phyloP scores from a whole-genome alignment of 306 rosid genomes.

The Lathyrus sativus region DNA sequence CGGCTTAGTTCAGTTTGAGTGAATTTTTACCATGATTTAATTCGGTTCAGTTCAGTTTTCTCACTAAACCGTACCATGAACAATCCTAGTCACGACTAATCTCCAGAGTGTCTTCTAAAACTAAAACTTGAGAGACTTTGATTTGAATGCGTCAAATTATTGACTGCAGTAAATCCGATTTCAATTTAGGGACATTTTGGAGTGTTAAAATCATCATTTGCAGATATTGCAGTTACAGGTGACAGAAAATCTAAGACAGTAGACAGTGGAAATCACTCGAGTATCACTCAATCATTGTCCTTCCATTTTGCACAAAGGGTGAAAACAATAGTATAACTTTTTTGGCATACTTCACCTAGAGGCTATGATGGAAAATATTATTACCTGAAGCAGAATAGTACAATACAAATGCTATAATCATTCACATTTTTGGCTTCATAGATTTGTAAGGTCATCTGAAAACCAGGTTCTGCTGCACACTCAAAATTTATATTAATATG shows the following conservation, averaged over 20 bases:
- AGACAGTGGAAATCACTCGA: neutral
- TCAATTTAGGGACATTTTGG: constrained; percentile 18
- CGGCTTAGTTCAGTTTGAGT: too few species aligned
- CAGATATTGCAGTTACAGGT: constrained; percentile 43
- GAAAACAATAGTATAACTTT: constrained; percentile 31
- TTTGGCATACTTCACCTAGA: constrained; percentile 37
- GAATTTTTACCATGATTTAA: too few species aligned
- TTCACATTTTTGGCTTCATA: constrained; percentile 35
- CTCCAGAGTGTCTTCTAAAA: too few species aligned
- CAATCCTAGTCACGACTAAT: too few species aligned
- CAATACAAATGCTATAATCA: constrained; percentile 27
- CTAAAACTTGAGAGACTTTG: too few species aligned
- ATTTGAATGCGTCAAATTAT: too few species aligned
- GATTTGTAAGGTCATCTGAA: constrained; percentile 14
- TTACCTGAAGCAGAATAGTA: neutral
- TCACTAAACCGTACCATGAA: too few species aligned
- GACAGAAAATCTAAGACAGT: constrained; percentile 34
- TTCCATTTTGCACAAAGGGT: constrained; percentile 29
- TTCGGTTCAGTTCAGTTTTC: too few species aligned
- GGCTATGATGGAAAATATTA: constrained; percentile 39
- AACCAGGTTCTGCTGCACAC: neutral
- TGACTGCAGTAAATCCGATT: too few species aligned
- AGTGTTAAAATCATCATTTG: constrained; percentile 41
- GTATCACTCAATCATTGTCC: constrained; percentile 21
- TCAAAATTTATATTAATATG: neutral